Evolutionary conservation across 257 asterid species (phyloP), one percentile per base, ranked within the genome.

Genomic region (Verbena officinalis): DNA sequence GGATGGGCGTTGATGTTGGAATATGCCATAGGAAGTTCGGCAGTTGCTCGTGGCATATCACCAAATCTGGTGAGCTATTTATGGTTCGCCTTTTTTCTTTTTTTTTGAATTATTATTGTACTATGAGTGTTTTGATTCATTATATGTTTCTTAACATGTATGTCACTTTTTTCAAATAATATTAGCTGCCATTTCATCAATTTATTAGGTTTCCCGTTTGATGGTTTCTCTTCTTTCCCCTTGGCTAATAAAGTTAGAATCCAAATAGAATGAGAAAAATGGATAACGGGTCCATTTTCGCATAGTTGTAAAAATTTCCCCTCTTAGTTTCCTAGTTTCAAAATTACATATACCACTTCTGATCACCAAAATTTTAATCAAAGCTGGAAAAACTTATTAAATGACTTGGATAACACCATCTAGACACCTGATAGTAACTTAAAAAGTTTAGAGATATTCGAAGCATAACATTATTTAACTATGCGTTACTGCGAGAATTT

Each of bases 31-130:
- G 98, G 98, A 68, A 94, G 96, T 63, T 83, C 98, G 4, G 96
- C 98, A 19, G 95, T 91, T 75, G 98, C 96, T 77, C 95, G 96
- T 45, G 98, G 98, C 74, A 73, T 91, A 73, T 86, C 98, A n/a
- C 98, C 98, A 4, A 91, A 91, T 77, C 80, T 91, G 90, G 98
- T 88, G 61, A 19, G 31, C 69, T 42, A 19, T 34, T 65, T 24
- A 15, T 36, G 24, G 42, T 62, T 58, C 14, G n/a, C 24, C 31
- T 55, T 23, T 36, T 36, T 36, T 4, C 3, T 4, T 36, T 7
- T 9, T 36, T 36, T 5, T 36, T 30, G 36, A 30, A 30, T 30
- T 30, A 30, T 30, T 30, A 2, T 30, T 7, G 36, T 30, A 30
- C 36, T 2, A 30, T 30, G 36, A 30, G 36, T 30, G n/a, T n/a